These are phyloP conservation scores for Scheffersomyces stipitis DNA, from an alignment of 805 yeast genomes.

Conservation along the genomic window DNA sequence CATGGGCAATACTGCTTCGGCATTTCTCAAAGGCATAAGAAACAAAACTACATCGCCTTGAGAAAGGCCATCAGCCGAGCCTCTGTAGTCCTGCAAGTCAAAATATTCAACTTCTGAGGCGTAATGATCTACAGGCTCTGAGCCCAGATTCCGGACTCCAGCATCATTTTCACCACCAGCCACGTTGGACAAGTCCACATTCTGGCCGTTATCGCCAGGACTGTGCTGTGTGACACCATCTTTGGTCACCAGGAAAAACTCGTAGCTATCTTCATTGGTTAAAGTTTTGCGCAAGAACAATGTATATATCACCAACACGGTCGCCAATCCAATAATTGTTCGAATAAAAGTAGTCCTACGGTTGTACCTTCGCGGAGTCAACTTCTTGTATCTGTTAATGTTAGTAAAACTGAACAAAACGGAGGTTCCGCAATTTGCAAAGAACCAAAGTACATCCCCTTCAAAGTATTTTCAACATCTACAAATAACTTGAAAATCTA, in stretches of 20 bases:
- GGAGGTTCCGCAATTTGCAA: too few species aligned
- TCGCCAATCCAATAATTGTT: too few species aligned
- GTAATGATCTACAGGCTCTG: too few species aligned
- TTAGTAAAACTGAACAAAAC: too few species aligned
- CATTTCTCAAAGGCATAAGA: conserved; percentile 76
- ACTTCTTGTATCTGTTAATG: too few species aligned
- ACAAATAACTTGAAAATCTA: too few species aligned
- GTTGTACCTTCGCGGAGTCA: too few species aligned
- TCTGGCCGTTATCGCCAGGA: neutral
- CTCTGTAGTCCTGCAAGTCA: conserved; percentile 60
- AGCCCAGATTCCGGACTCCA: too few species aligned
- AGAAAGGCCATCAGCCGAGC: conserved; percentile 48
- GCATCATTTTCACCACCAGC: conserved; percentile 2
- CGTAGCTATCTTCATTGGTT: conserved; percentile 11
- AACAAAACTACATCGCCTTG: conserved; percentile 65
- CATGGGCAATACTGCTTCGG: conserved; percentile 72
- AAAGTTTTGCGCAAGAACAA: neutral
- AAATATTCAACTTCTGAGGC: conserved; percentile 58
- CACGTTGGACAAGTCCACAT: conserved; percentile 3
- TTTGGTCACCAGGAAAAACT: conserved; percentile 30
- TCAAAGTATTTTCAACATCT: too few species aligned
- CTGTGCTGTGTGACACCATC: conserved; percentile 24
- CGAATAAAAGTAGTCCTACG: too few species aligned
- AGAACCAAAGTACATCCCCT: too few species aligned
- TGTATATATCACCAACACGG: neutral